Conservation (phyloP, 345 rosid genomes). For the Eucalyptus albens region DNA sequence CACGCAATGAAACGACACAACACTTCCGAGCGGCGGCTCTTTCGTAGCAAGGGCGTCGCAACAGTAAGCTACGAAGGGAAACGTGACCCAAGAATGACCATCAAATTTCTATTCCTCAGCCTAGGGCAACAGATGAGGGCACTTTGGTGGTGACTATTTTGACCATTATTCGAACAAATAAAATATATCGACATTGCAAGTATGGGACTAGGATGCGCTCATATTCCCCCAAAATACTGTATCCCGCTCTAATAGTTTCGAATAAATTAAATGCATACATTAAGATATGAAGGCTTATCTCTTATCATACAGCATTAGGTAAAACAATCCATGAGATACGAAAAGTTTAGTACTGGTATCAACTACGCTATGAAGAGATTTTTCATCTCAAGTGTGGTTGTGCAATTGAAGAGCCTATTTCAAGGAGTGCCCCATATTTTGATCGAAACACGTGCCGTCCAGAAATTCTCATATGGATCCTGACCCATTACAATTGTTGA, state of each 20-base stretch:
- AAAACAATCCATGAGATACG: too few relatives aligned
- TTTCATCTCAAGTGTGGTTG: background rate
- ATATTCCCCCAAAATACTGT: background rate
- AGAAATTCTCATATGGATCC: background rate
- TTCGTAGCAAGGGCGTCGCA: background rate
- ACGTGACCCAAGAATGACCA: background rate
- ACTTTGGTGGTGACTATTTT: background rate
- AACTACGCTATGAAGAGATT: accelerated
- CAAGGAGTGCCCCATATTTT: background rate
- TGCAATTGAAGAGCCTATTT: background rate
- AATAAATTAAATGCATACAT: too few relatives aligned
- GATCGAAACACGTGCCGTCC: background rate
- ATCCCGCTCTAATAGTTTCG: accelerated
- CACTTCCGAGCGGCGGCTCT: background rate
- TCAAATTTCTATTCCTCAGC: background rate
- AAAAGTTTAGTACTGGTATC: background rate
- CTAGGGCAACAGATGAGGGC: background rate
- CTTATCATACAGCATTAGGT: accelerated
- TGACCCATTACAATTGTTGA: background rate
- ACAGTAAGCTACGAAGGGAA: background rate
- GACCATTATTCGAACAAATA: background rate
- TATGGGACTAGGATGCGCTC: background rate
- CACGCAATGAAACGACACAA: background rate
- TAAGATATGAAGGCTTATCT: background rate
- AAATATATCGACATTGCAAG: background rate